These are phyloP conservation scores for Gossypium davidsonii DNA, from an alignment of 441 rosid species.

Conservation along the genomic window DNA sequence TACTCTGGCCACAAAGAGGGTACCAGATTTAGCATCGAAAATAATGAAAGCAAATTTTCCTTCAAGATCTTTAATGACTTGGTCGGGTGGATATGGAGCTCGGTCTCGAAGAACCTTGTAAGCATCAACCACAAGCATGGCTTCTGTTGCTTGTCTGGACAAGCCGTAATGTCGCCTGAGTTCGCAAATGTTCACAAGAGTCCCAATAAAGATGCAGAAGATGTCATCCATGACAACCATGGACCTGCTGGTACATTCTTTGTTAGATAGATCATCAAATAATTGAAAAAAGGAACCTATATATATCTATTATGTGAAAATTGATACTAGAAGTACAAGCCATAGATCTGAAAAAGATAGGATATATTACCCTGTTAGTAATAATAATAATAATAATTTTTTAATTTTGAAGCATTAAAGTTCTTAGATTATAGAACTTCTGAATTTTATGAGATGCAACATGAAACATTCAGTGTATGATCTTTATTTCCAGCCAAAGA, in stretches of 20 bases:
- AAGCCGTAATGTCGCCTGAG: constrained; percentile 51
- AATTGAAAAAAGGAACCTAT: neutral
- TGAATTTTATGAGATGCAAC: neutral
- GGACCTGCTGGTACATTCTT: constrained; percentile 32
- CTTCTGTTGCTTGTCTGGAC: constrained; percentile 34
- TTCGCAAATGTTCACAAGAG: constrained; percentile 39
- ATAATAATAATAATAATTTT: neutral
- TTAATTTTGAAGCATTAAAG: neutral
- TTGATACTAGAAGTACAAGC: neutral
- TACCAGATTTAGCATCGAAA: constrained; percentile 34
- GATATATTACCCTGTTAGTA: neutral
- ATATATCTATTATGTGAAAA: neutral
- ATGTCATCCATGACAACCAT: constrained; percentile 48
- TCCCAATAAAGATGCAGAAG: constrained; percentile 50
- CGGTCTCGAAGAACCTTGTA: constrained; percentile 52
- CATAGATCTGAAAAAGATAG: too few species aligned
- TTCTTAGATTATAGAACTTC: neutral
- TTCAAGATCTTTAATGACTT: constrained; percentile 51
- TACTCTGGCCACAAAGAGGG: constrained; percentile 41
- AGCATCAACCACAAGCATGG: constrained; percentile 50
- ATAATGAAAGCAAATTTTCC: constrained; percentile 47
- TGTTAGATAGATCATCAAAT: neutral
- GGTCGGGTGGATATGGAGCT: constrained; percentile 60
- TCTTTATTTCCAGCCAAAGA: neutral
- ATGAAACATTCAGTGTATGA: neutral